These are phyloP conservation scores for Pulveroboletus sp. DNA, from an alignment of 768 basidiomycete genomes.

Conservation along the genomic window DNA sequence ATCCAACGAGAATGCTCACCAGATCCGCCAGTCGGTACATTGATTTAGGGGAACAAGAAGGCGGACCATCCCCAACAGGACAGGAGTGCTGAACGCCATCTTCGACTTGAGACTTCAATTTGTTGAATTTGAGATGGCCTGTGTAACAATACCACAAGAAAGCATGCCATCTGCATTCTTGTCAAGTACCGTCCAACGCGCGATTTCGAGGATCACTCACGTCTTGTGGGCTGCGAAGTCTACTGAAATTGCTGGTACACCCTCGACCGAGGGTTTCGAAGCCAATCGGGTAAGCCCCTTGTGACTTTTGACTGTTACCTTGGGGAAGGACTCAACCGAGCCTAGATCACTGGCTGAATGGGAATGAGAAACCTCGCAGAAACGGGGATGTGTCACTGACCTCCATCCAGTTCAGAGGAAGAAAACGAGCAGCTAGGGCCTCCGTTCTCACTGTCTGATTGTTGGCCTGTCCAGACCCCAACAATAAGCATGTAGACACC, in stretches of 20 bases:
- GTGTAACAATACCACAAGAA: constrained; percentile 27
- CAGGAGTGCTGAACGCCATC: neutral
- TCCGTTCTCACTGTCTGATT: neutral
- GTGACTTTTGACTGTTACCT: constrained; percentile 4
- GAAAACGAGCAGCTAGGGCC: constrained; percentile 1
- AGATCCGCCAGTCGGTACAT: constrained; percentile 36
- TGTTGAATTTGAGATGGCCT: constrained; percentile 15
- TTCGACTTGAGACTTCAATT: constrained; percentile 17
- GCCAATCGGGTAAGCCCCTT: neutral
- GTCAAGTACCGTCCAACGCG: neutral
- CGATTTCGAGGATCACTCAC: neutral
- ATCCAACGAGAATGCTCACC: constrained; percentile 12
- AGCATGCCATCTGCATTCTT: constrained; percentile 17
- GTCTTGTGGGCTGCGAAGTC: constrained; percentile 17
- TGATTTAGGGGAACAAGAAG: constrained; percentile 34
- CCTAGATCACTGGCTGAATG: constrained; percentile 3
- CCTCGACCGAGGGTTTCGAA: too few relatives aligned
- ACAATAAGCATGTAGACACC: neutral
- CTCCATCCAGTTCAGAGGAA: constrained; percentile 8
- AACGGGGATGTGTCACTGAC: neutral
- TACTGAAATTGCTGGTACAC: neutral
- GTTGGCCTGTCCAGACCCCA: constrained; percentile 1
- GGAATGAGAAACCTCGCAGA: constrained; percentile 2
- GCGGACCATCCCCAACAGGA: neutral
- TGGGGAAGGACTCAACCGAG: neutral